Conservation (phyloP, 768 basidiomycete genomes). For the Tricholoma bakamatsutake region DNA sequence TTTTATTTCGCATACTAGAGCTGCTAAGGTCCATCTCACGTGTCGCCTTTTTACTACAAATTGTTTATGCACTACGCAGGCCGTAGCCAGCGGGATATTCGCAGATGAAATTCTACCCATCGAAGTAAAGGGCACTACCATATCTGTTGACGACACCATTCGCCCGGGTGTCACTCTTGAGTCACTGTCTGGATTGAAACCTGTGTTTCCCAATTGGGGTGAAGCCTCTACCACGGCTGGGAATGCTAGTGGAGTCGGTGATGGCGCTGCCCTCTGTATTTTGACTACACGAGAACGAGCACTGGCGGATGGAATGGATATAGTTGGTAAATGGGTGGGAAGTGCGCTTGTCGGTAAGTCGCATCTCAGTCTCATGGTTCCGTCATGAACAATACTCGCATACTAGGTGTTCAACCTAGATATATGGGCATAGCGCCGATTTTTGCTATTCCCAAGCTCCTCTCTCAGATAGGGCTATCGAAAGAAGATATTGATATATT, state of each 20-base stretch:
- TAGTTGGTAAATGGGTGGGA: conserved; percentile 80
- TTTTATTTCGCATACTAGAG: conserved; percentile 79
- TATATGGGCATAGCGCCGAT: conserved; percentile 79
- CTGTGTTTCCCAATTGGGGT: conserved; percentile 83
- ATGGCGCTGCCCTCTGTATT: conserved; percentile 85
- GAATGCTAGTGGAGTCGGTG: conserved; percentile 85
- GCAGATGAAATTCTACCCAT: conserved; percentile 87
- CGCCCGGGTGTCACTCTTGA: conserved; percentile 78
- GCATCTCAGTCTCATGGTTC: neutral
- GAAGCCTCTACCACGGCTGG: conserved; percentile 69
- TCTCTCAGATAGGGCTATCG: conserved; percentile 52
- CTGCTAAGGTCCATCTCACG: conserved; percentile 42
- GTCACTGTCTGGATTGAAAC: conserved; percentile 71
- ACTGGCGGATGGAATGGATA: conserved; percentile 66
- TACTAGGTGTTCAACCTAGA: conserved; percentile 63
- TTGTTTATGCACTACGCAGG: conserved; percentile 29
- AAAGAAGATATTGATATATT: conserved; percentile 74
- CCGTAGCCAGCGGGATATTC: conserved; percentile 67
- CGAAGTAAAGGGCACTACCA: conserved; percentile 57
- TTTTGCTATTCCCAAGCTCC: conserved; percentile 63
- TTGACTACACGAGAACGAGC: conserved; percentile 78
- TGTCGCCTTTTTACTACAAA: neutral
- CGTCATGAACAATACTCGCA: neutral
- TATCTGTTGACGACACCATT: conserved; percentile 84
- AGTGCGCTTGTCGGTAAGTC: conserved; percentile 67